Conservation (phyloP, 176 grass and related monocot genomes). For the Zizania latifolia region DNA sequence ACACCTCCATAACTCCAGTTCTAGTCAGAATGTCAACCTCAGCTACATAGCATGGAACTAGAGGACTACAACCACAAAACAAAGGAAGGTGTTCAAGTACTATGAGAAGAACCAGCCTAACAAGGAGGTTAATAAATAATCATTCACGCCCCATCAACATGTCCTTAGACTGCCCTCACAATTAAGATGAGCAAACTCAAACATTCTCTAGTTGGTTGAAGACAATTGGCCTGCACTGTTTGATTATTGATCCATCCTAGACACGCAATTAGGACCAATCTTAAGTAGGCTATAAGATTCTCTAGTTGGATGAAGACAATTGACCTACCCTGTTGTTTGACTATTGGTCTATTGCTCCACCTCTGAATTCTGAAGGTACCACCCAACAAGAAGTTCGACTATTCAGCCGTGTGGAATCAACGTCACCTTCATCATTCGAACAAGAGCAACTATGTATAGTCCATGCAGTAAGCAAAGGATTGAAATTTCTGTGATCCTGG, state of each 20-base stretch:
- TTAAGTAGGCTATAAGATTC: slow-evolving; percentile 22
- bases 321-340: slow-evolving; percentile 37
- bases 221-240: background rate
- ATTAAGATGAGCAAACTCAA: slow-evolving; percentile 4
- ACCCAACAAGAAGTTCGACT: slow-evolving; percentile 42
- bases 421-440: slow-evolving; percentile 8
- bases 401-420: slow-evolving; percentile 33
- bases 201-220: slow-evolving; percentile 18
- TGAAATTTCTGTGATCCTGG: slow-evolving; percentile 9
- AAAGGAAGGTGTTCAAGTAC: slow-evolving; percentile 12
- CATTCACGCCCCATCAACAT: background rate
- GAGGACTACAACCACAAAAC: slow-evolving; percentile 5
- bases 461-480: background rate
- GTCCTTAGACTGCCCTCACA: background rate
- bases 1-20: background rate
- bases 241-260: background rate
- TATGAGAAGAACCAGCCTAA: background rate
- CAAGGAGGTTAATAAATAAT: background rate
- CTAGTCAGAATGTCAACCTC: slow-evolving; percentile 8
- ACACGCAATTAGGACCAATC: slow-evolving; percentile 14
- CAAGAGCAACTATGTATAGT: slow-evolving; percentile 29
- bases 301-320: slow-evolving; percentile 30
- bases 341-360: background rate
- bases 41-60: background rate
- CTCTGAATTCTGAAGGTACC: slow-evolving; percentile 26